phyloP scores from a whole-genome alignment of 139 green algal genomes.

The Haematococcus sp. region DNA sequence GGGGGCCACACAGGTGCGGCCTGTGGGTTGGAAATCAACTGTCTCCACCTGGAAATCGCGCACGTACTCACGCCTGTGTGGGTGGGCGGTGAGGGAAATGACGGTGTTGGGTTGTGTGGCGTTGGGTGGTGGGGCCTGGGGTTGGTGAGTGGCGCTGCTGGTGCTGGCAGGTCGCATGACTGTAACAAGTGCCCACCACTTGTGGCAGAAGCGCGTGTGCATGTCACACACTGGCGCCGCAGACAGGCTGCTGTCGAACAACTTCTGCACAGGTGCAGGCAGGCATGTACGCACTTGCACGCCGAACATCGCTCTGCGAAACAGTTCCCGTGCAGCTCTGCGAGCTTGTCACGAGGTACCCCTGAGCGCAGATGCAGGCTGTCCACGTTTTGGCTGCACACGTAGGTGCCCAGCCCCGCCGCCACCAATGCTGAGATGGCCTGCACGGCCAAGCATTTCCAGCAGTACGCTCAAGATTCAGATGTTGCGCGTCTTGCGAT shows the following conservation, averaged over 20 bases:
- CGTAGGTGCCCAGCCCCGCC: slow-evolving; percentile 47
- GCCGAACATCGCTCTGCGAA: slow-evolving; percentile 83
- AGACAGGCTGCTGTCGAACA: too few relatives aligned
- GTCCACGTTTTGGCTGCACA: slow-evolving; percentile 87
- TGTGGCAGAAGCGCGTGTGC: too few relatives aligned
- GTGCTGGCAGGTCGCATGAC: too few relatives aligned
- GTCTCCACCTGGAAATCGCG: slow-evolving; percentile 90
- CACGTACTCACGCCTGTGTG: slow-evolving; percentile 57
- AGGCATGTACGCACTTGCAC: slow-evolving; percentile 48
- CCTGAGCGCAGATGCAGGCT: slow-evolving; percentile 85
- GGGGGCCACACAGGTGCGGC: slow-evolving; percentile 59
- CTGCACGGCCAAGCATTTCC: slow-evolving; percentile 14
- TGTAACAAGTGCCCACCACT: too few relatives aligned
- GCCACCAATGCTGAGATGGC: slow-evolving; percentile 25
- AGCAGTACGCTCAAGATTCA: too few relatives aligned
- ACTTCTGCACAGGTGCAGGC: too few relatives aligned
- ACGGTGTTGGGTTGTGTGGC: too few relatives aligned
- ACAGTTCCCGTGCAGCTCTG: slow-evolving; percentile 97
- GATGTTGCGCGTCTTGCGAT: too few relatives aligned
- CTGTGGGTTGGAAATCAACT: slow-evolving; percentile 85
- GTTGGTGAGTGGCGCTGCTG: too few relatives aligned
- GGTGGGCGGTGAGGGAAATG: too few relatives aligned
- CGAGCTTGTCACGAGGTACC: slow-evolving; percentile 45
- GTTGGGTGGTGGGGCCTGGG: too few relatives aligned
- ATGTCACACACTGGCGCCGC: too few relatives aligned